These are phyloP conservation scores for Cordyceps tenuipes DNA, from an alignment of 2,329 filamentous ascomycete species.

Conservation along the genomic window DNA sequence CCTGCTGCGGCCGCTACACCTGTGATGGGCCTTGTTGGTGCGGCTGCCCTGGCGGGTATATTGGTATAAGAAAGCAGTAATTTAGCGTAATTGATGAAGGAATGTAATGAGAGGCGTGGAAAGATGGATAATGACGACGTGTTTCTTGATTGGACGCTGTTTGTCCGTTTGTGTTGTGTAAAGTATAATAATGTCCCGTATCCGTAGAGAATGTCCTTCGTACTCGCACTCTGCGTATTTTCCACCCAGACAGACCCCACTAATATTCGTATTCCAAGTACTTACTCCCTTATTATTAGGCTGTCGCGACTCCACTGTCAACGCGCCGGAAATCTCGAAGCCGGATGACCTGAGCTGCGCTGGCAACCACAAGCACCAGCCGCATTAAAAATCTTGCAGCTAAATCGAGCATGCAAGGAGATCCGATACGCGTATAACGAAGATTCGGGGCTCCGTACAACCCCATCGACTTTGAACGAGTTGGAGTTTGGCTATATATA, in stretches of 20 bases:
- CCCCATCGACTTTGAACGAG: not conserved
- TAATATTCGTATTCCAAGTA: too few relatives aligned
- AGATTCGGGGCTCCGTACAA: not conserved
- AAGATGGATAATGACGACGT: not conserved
- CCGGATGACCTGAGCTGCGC: constrained; percentile 3
- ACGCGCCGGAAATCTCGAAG: constrained; percentile 5
- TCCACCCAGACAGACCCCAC: too few relatives aligned
- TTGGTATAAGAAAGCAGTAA: not conserved
- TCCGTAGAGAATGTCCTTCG: too few relatives aligned
- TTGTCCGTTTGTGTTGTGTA: too few relatives aligned
- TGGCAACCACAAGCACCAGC: not conserved
- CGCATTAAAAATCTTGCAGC: not conserved
- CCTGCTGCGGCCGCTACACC: constrained; percentile 7
- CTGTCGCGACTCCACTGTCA: constrained; percentile 1
- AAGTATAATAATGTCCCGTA: too few relatives aligned
- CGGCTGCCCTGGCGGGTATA: constrained; percentile 5
- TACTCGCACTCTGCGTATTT: too few relatives aligned
- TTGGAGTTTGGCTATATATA: not conserved
- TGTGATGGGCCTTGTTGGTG: constrained; percentile 6
- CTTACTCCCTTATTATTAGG: too few relatives aligned
- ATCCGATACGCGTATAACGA: constrained; percentile 1
- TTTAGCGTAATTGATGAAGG: not conserved
- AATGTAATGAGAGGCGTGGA: not conserved
- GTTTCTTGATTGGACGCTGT: too few relatives aligned
- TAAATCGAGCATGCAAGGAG: not conserved